phyloP scores from a whole-genome alignment of 208 protist species.

The Spongospora subterranea region DNA sequence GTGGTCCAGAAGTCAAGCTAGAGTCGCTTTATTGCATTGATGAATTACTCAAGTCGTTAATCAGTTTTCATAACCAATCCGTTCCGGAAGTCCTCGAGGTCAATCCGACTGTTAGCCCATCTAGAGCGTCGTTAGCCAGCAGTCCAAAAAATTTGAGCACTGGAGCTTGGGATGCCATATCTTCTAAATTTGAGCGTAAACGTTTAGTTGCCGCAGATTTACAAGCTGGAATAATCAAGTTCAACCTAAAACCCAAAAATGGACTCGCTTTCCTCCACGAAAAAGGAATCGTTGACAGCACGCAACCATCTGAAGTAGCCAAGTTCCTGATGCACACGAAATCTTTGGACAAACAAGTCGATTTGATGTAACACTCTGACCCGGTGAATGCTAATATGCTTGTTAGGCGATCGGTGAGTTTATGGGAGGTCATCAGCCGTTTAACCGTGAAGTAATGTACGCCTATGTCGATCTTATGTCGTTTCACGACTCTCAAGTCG shows the following conservation, averaged over 20 bases:
- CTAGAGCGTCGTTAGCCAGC: not conserved
- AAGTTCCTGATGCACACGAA: constrained; percentile 12
- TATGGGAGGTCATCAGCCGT: constrained; percentile 75
- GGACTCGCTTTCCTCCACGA: constrained; percentile 74
- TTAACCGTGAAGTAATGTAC: constrained; percentile 76
- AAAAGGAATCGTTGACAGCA: constrained; percentile 69
- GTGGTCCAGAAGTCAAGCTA: not conserved
- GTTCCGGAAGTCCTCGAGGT: not conserved
- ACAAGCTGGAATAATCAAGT: constrained; percentile 63
- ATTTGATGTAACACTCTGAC: not conserved
- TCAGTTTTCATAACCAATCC: constrained; percentile 6
- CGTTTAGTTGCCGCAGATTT: constrained; percentile 49
- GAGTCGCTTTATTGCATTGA: constrained; percentile 6
- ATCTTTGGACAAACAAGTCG: constrained; percentile 51
- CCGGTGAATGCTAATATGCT: constrained; percentile 63
- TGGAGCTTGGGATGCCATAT: not conserved
- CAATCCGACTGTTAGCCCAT: not conserved
- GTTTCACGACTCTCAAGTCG: constrained; percentile 63
- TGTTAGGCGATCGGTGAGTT: constrained; percentile 79
- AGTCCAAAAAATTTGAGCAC: constrained; percentile 15
- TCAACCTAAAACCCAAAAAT: constrained; percentile 72
- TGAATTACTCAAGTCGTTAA: not conserved
- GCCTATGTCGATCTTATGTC: constrained; percentile 76
- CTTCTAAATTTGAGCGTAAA: constrained; percentile 55
- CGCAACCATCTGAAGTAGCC: not conserved